Conservation (phyloP, 2,329 filamentous ascomycete species). For the Aspergillus viridinutans region DNA sequence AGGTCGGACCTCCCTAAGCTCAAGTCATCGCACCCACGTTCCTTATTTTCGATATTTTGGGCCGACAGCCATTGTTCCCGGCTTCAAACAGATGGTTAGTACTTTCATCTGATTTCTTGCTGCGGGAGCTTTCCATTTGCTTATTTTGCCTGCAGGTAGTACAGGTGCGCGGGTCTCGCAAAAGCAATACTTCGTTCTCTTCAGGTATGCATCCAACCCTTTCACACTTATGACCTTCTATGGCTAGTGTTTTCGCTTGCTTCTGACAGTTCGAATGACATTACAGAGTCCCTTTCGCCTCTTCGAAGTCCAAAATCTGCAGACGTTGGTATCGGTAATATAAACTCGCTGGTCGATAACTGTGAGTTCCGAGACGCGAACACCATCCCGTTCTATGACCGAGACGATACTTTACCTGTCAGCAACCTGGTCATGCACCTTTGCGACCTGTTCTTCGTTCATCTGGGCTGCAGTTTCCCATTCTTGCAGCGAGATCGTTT, state of each 20-base stretch:
- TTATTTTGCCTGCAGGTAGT: constrained; percentile 52
- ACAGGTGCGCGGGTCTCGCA: constrained; percentile 54
- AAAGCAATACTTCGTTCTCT: constrained; percentile 37
- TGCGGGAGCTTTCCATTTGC: constrained; percentile 2
- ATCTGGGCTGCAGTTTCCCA: constrained; percentile 80
- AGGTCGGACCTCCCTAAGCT: constrained; percentile 38
- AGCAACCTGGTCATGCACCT: constrained; percentile 72
- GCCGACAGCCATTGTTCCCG: constrained; percentile 83
- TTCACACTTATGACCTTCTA: not conserved
- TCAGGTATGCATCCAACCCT: constrained; percentile 27
- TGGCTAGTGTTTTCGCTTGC: not conserved
- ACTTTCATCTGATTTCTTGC: not conserved
- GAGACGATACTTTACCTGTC: constrained; percentile 64
- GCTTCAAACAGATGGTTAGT: constrained; percentile 83
- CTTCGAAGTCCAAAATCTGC: constrained; percentile 30
- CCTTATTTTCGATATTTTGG: constrained; percentile 91
- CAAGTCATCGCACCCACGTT: constrained; percentile 48
- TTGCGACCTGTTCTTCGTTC: constrained; percentile 73
- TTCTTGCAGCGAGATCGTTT: constrained; percentile 73
- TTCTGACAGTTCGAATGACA: not conserved
- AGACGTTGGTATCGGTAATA: constrained; percentile 15
- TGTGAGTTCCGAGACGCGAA: constrained; percentile 33
- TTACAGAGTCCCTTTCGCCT: constrained; percentile 33
- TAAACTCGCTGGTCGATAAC: constrained; percentile 18
- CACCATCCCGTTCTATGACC: constrained; percentile 69